These are phyloP conservation scores for Aspergillus fumigatus DNA, from an alignment of 2,329 filamentous ascomycete genomes.

Conservation along the genomic window DNA sequence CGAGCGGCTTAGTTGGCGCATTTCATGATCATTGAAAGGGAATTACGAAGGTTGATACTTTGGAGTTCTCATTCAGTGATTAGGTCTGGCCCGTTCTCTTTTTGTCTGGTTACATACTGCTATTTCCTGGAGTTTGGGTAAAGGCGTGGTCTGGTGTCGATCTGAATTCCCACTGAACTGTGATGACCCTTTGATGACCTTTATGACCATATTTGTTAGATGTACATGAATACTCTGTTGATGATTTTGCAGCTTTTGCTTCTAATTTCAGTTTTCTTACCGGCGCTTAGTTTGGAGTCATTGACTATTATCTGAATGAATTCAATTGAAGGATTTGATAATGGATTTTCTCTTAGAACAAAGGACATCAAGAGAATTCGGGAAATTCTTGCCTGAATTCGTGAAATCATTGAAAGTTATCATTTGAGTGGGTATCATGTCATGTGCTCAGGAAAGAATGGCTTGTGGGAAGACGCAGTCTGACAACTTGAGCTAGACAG, in stretches of 20 bases:
- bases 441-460: background rate
- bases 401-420: background rate
- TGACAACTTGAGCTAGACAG: background rate
- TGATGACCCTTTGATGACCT: conserved; percentile 33
- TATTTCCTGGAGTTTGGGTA: conserved; percentile 24
- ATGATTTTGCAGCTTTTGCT: conserved; percentile 25
- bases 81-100: background rate
- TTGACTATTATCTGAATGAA: conserved; percentile 2
- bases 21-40: background rate
- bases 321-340: background rate
- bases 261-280: conserved; percentile 15
- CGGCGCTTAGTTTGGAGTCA: conserved; percentile 15
- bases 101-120: background rate
- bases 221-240: conserved; percentile 37
- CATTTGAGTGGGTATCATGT: conserved; percentile 20
- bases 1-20: background rate
- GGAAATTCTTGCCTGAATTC: background rate
- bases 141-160: conserved; percentile 19
- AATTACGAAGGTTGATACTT: background rate
- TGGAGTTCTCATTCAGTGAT: background rate
- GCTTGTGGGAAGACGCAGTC: background rate
- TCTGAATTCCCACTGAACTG: conserved; percentile 23
- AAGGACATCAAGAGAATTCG: background rate
- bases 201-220: conserved; percentile 35
- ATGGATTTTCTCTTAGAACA: background rate